These are phyloP conservation scores for Dictyostelium intermedium DNA, from an alignment of 78 protist species.

Conservation along the genomic window DNA sequence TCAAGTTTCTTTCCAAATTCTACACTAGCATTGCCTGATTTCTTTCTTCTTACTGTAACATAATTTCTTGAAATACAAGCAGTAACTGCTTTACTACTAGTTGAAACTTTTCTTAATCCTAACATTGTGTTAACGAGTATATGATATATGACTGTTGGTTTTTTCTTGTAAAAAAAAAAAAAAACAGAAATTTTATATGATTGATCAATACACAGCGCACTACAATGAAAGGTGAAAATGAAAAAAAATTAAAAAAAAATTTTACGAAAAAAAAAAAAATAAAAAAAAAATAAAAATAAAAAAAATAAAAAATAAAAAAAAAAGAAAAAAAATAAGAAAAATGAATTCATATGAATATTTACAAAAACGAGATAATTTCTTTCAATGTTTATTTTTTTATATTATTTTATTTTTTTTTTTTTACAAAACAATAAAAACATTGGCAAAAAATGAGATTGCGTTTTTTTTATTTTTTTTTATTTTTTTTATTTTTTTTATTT, in stretches of 20 bases:
- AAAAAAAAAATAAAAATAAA: background rate
- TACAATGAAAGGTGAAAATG: background rate
- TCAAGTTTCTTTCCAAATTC: conserved; percentile 12
- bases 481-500: background rate
- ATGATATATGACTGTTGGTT: background rate
- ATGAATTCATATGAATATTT: too few relatives aligned
- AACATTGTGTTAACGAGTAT: background rate
- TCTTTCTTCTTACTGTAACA: background rate
- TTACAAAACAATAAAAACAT: too few relatives aligned
- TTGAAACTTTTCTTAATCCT: background rate
- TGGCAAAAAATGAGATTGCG: too few relatives aligned
- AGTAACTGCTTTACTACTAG: background rate
- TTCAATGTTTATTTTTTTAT: too few relatives aligned
- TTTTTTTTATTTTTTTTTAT: too few relatives aligned
- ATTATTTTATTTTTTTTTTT: background rate
- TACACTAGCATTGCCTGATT: background rate
- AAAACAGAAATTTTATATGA: background rate
- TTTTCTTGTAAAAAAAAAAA: background rate
- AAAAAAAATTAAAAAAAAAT: background rate
- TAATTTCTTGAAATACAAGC: background rate
- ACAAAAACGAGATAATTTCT: background rate
- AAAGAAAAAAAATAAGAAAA: background rate
- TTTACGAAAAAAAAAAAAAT: background rate
- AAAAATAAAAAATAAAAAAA: background rate
- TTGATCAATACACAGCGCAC: background rate